Evolutionary conservation across 768 basidiomycete species (phyloP).

Genomic region (Leccinellum luteum): DNA sequence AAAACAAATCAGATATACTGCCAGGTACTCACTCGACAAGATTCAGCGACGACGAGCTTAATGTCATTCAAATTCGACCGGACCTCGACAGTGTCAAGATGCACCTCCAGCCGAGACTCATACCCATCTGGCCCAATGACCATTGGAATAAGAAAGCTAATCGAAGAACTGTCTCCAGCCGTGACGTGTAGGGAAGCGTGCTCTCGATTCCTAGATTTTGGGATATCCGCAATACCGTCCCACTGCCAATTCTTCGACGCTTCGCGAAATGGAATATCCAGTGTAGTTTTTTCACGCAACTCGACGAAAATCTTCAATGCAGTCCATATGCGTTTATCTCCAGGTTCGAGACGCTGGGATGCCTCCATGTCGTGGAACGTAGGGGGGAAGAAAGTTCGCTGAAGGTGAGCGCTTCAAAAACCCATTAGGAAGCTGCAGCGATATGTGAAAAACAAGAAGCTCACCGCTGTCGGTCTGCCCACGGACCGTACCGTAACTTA

Average conservation of each 20-base stretch:
- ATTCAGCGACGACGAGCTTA: constrained; percentile 70
- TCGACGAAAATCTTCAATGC: constrained; percentile 79
- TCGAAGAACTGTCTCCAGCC: constrained; percentile 78
- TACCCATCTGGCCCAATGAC: constrained; percentile 72
- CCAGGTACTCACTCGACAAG: constrained; percentile 57
- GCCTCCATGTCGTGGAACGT: constrained; percentile 63
- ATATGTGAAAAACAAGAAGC: constrained; percentile 3
- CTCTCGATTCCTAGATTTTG: constrained; percentile 56
- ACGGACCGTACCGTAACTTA: constrained; percentile 83
- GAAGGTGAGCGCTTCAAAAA: constrained; percentile 61
- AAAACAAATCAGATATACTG: constrained; percentile 13
- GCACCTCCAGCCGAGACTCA: constrained; percentile 73
- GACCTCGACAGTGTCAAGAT: constrained; percentile 74
- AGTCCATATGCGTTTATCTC: constrained; percentile 83
- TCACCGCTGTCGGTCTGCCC: constrained; percentile 93
- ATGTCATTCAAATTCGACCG: constrained; percentile 90
- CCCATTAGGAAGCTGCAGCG: constrained; percentile 3
- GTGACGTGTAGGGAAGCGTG: constrained; percentile 70
- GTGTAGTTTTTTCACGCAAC: constrained; percentile 68
- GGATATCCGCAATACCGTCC: constrained; percentile 59
- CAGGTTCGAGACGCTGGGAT: constrained; percentile 60
- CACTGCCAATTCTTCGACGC: constrained; percentile 96
- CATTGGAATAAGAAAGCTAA: constrained; percentile 85
- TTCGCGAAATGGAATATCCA: constrained; percentile 91
- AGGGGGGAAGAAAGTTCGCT: constrained; percentile 80